These are phyloP conservation scores for Cercospora brassicicola DNA, from an alignment of 2,329 filamentous ascomycete genomes.

Conservation along the genomic window DNA sequence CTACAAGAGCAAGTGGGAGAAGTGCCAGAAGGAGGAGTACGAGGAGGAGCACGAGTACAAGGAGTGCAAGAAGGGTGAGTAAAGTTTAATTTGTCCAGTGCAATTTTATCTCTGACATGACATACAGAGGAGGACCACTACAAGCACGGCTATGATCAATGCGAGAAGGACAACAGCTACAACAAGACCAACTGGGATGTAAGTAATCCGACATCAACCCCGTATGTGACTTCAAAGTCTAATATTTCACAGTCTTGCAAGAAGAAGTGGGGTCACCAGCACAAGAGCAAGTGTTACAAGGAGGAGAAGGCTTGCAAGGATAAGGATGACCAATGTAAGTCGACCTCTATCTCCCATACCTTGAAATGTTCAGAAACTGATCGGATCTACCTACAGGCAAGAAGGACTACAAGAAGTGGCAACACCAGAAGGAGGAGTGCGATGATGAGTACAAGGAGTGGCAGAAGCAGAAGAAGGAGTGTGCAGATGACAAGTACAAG, in stretches of 20 bases:
- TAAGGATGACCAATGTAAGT: slow-evolving; percentile 8
- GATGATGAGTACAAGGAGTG: neutral
- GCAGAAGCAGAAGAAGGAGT: slow-evolving; percentile 3
- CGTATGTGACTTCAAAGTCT: neutral
- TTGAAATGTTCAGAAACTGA: neutral
- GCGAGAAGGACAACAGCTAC: slow-evolving; percentile 8
- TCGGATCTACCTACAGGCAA: neutral
- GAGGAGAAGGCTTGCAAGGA: slow-evolving; percentile 8
- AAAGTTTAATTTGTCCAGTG: neutral
- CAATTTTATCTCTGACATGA: neutral
- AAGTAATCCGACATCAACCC: neutral
- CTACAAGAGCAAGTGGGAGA: slow-evolving; percentile 6
- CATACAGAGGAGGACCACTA: slow-evolving; percentile 1
- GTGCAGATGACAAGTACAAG: neutral
- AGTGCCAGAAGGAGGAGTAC: slow-evolving; percentile 8
- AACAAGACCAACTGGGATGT: slow-evolving; percentile 2
- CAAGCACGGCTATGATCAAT: slow-evolving; percentile 6
- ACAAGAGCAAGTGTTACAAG: slow-evolving; percentile 1
- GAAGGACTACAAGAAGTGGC: slow-evolving; percentile 5
- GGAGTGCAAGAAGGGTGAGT: slow-evolving; percentile 10
- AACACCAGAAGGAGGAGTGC: slow-evolving; percentile 1
- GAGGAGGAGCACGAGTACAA: slow-evolving; percentile 11
- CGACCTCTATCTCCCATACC: neutral
- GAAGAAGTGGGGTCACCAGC: neutral
- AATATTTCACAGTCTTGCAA: neutral